Evolutionary conservation across 1,284 basidiomycete genomes (phyloP), one percentile per base, ranked within the genome.

Genomic region (Ganoderma multipileum): DNA sequence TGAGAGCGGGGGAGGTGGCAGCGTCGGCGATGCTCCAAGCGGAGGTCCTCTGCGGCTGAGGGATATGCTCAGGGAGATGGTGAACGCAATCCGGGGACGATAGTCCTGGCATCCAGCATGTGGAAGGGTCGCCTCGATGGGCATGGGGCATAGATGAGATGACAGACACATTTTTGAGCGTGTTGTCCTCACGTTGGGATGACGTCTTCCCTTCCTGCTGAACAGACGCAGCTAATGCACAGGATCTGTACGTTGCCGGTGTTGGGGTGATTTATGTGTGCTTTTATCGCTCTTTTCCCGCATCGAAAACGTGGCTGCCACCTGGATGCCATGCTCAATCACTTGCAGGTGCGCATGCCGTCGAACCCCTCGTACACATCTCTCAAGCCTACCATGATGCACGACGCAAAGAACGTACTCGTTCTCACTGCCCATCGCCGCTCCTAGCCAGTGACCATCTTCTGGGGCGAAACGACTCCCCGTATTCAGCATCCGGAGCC

Each of bases 31-130:
- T 3, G 65, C 44, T 3, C 41, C 28, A 26, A 64, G 64, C 26
- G 62, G 69, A 63, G 66, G 68, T 30, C 61, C 61, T 16, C 54
- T 72, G 44, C 64, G 72, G 11, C 39, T 78, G 54, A 72, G 76
- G 59, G 73, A 71, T 39, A 71, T 78, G 70, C 55, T 83, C 55
- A 67, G 76, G 50, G 73, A 71, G 60, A 75, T 78, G 77, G 65
- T 81, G 59, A 66, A 68, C 39, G 72, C 71, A 11, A 57, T 75
- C 62, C 64, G 72, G 33, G 66, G 72, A 23, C 57, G 72, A 26
- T 75, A 66, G 62, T 12, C 41, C 36, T 33, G 61, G 11, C 47
- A 50, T n/a, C 23, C 12, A 20, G 41, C 41, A 42, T 42, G 41
- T 18, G 41, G 41, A 42, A 42, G 14, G 41, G 50, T 23, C 12